Percentiles rank a stretch among this genome's conserved stretches.
phyloP scores from a whole-genome alignment of 441 rosid species.

The Macaranga tanarius region DNA sequence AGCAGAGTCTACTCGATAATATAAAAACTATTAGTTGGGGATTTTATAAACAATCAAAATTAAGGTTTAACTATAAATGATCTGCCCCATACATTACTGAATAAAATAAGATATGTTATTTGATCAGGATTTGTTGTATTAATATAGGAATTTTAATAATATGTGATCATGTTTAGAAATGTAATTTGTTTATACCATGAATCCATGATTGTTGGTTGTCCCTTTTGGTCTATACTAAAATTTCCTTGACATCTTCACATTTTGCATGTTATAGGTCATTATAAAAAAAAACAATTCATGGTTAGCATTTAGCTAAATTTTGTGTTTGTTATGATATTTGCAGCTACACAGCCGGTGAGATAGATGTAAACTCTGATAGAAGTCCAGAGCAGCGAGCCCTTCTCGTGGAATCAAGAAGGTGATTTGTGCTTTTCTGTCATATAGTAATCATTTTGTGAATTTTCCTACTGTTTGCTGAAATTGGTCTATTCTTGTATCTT shows the following conservation, averaged over 20 bases:
- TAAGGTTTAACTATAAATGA: neutral
- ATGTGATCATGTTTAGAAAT: neutral
- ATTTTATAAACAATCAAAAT: neutral
- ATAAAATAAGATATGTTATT: neutral
- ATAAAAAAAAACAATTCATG: neutral
- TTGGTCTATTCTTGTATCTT: neutral
- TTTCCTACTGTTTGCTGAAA: neutral
- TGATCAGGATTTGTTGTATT: neutral
- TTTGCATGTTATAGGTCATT: neutral
- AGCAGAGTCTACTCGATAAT: neutral
- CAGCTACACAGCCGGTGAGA: slow-evolving; percentile 62
- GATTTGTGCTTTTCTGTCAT: slow-evolving; percentile 13
- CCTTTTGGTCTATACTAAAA: neutral
- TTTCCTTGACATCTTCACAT: neutral
- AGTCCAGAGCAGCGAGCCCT: slow-evolving; percentile 59
- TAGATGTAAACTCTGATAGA: slow-evolving; percentile 44
- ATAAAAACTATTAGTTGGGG: neutral
- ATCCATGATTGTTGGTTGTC: neutral
- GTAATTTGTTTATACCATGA: neutral
- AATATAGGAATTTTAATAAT: neutral
- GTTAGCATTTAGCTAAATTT: slow-evolving; percentile 11
- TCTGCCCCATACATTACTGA: neutral
- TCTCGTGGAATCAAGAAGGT: slow-evolving; percentile 85
- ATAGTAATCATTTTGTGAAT: neutral
- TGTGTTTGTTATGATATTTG: slow-evolving; percentile 20